Conservation (phyloP, 2,329 filamentous ascomycete genomes). For the Purpureocillium lavendulum region DNA sequence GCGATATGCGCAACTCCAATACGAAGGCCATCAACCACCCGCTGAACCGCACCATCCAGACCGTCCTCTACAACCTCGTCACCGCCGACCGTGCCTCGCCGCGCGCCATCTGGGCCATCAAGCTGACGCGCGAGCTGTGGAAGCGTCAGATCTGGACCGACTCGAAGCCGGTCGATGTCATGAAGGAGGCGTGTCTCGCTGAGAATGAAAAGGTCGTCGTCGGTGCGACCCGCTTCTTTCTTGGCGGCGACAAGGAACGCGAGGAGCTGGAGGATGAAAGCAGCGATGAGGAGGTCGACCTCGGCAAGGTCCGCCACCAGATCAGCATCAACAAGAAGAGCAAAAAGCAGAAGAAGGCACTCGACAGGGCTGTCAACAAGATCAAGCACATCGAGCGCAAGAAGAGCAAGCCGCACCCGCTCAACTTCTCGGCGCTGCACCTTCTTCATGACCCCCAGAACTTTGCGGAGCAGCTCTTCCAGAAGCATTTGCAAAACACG, state of each 20-base stretch:
- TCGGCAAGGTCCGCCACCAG: slow-evolving; percentile 77
- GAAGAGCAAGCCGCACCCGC: slow-evolving; percentile 75
- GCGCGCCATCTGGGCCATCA: slow-evolving; percentile 91
- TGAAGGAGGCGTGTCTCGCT: slow-evolving; percentile 85
- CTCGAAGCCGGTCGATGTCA: slow-evolving; percentile 89
- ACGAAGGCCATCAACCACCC: slow-evolving; percentile 82
- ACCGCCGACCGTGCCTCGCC: slow-evolving; percentile 76
- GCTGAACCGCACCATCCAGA: slow-evolving; percentile 88
- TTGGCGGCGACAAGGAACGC: slow-evolving; percentile 91
- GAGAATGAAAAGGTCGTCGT: slow-evolving; percentile 90
- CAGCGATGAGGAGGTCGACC: slow-evolving; percentile 71
- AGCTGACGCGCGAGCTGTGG: slow-evolving; percentile 92
- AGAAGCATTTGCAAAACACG: slow-evolving; percentile 80
- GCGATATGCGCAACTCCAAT: slow-evolving; percentile 83
- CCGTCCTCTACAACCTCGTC: slow-evolving; percentile 84
- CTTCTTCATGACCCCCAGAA: slow-evolving; percentile 90
- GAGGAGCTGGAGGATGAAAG: slow-evolving; percentile 88
- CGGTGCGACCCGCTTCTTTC: slow-evolving; percentile 85
- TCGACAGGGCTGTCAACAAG: slow-evolving; percentile 74
- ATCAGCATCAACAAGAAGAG: slow-evolving; percentile 93
- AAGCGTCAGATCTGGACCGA: slow-evolving; percentile 95
- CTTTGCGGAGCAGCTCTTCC: slow-evolving; percentile 83
- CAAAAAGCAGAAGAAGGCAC: slow-evolving; percentile 72
- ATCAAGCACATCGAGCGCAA: slow-evolving; percentile 79
- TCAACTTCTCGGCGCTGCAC: slow-evolving; percentile 96